Base-by-base conservation (phyloP, 179 eudicot genomes). In the Nepenthes alata region DNA sequence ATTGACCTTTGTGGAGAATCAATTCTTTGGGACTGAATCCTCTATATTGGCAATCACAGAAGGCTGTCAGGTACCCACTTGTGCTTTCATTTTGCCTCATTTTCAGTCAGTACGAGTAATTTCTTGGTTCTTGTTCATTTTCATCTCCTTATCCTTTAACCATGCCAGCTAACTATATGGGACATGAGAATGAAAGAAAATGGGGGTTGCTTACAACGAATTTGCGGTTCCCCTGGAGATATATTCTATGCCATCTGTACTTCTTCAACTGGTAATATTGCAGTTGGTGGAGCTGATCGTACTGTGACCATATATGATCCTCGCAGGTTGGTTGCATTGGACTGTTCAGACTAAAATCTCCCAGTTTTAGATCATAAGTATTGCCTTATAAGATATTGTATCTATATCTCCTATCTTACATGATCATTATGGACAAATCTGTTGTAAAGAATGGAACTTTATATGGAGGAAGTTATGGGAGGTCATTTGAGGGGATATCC, bases 211-310 rank as follows among this genome's bases (percentile, higher is more conserved):
- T 74, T 87, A 68, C 78, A 77, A 49, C 68, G 88, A 72, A 68
- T 87, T 5, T 63, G 62, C 78, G 86, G 83, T 37, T 82, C 86
- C 14, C 73, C 82, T 55, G 95, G 90, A 58, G 77, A 84, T 59
- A 78, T 68, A n/a, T 69, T 80, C 11, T 84, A 87, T 69, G 80
- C 87, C 58, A 74, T 82, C 25, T 72, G 81, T 59, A 66, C 58
- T 60, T 84, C 95, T 62, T 68, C 79, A 62, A 68, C 61, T 61
- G 79, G 86, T 57, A 73, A 67, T 68, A 71, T 87, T 72, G 88
- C 95, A 34, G 83, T 70, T 37, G 87, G 83, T 73, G 95, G 90
- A 72, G 77, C 88, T 34, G 90, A 87, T 64, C 86, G 86, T 47
- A 80, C 86, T 15, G 75, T 82, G 58, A 80, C 90, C 10, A 58